Evolutionary conservation across 305 asterid genomes (phyloP).

Genomic region (Stenogyne calaminthoides): DNA sequence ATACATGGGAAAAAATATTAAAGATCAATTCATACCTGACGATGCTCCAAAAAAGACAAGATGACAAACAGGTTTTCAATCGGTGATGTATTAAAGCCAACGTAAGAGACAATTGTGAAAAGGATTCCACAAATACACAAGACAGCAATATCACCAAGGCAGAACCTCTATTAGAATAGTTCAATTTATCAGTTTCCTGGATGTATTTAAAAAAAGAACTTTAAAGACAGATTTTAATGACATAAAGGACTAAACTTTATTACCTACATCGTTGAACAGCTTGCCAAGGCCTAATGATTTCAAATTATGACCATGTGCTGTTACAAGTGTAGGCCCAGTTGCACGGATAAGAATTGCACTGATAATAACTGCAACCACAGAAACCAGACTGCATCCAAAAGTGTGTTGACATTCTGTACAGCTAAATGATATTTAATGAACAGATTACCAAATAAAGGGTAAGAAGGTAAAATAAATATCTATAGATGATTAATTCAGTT

Average conservation of each 20-base stretch:
- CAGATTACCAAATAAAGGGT: conserved; percentile 26
- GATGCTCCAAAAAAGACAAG: conserved; percentile 86
- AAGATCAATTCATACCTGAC: conserved; percentile 52
- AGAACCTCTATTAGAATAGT: conserved; percentile 53
- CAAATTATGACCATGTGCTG: conserved; percentile 52
- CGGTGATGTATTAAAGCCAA: conserved; percentile 88
- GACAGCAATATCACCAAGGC: conserved; percentile 90
- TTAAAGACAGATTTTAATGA: background rate
- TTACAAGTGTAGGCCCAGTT: conserved; percentile 65
- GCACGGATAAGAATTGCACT: conserved; percentile 83
- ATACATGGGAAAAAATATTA: conserved; percentile 3
- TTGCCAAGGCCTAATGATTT: conserved; percentile 61
- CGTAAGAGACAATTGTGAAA: conserved; percentile 78
- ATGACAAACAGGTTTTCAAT: conserved; percentile 73
- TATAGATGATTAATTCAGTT: background rate
- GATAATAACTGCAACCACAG: conserved; percentile 82
- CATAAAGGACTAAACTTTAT: background rate
- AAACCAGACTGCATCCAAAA: conserved; percentile 86
- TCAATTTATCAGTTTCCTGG: conserved; percentile 28
- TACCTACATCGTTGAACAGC: conserved; percentile 50
- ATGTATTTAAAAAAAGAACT: conserved; percentile 16
- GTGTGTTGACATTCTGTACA: conserved; percentile 49
- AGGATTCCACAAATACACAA: conserved; percentile 94
- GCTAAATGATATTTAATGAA: conserved; percentile 26
- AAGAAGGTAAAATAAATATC: conserved; percentile 14